phyloP scores from a whole-genome alignment of 2,329 filamentous ascomycete genomes.

The Aureobasidium musti region DNA sequence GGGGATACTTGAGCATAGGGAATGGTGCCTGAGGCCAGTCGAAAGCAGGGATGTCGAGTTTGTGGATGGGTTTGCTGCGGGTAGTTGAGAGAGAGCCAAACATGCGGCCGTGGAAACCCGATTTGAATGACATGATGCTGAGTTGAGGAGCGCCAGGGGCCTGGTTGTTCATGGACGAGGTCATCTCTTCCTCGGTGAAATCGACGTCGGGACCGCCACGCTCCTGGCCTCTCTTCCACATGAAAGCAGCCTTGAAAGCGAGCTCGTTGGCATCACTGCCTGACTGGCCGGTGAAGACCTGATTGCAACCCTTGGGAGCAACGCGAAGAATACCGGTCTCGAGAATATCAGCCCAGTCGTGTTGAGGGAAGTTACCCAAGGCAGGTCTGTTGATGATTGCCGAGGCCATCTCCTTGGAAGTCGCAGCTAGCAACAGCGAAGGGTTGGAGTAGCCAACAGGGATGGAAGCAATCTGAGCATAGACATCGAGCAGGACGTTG shows the following conservation, averaged over 20 bases:
- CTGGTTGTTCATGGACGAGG: constrained; percentile 74
- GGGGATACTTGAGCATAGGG: constrained; percentile 78
- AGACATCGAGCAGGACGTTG: constrained; percentile 71
- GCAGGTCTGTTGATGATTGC: constrained; percentile 83
- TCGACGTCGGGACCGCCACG: constrained; percentile 73
- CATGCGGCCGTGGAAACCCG: constrained; percentile 82
- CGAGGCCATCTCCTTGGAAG: constrained; percentile 72
- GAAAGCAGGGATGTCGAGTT: constrained; percentile 88
- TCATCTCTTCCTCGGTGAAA: constrained; percentile 73
- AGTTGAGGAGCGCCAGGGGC: constrained; percentile 74
- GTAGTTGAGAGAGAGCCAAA: constrained; percentile 85
- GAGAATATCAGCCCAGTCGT: constrained; percentile 76
- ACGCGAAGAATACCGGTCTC: constrained; percentile 75
- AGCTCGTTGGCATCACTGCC: constrained; percentile 90
- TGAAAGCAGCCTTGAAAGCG: constrained; percentile 91
- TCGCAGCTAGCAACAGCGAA: constrained; percentile 65
- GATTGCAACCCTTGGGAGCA: constrained; percentile 76
- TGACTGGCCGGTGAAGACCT: constrained; percentile 84
- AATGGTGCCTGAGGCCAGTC: constrained; percentile 95
- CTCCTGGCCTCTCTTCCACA: constrained; percentile 78
- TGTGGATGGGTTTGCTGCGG: constrained; percentile 88
- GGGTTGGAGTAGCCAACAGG: constrained; percentile 90
- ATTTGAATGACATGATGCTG: constrained; percentile 83
- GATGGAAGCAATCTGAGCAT: constrained; percentile 88
- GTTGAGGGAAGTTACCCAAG: constrained; percentile 81